These are phyloP conservation scores for Suillus subaureus DNA, from an alignment of 768 basidiomycete species.

Conservation along the genomic window DNA sequence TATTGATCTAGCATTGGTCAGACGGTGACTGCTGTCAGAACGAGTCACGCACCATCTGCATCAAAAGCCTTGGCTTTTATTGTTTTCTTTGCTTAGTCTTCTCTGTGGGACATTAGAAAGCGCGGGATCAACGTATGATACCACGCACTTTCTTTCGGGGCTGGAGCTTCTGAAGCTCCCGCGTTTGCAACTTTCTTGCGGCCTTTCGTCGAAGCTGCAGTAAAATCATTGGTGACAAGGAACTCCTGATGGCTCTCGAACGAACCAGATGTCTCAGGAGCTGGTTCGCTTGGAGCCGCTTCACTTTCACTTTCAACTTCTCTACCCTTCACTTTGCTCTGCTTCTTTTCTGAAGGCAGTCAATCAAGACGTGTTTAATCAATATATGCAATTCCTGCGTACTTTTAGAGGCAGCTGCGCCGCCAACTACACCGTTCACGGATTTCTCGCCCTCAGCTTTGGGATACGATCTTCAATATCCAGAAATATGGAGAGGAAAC, in stretches of 20 bases:
- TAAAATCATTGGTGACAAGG: neutral
- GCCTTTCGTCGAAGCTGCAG: neutral
- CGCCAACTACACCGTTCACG: neutral
- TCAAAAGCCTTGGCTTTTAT: neutral
- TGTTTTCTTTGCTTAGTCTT: neutral
- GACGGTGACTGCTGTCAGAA: neutral
- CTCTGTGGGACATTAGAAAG: neutral
- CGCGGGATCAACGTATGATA: neutral
- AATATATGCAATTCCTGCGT: neutral
- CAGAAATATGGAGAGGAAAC: too few species aligned
- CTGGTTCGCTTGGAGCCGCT: neutral
- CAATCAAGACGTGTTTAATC: neutral
- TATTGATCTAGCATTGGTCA: slow-evolving; percentile 8
- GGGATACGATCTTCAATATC: neutral
- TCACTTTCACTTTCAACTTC: neutral
- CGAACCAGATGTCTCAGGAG: neutral
- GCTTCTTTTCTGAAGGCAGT: neutral
- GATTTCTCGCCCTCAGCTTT: neutral
- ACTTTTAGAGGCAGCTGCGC: neutral
- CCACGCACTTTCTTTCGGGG: slow-evolving; percentile 3
- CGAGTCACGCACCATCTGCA: neutral
- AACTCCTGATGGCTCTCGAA: neutral
- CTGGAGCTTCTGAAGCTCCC: neutral
- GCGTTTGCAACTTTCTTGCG: neutral
- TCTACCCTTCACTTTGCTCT: neutral